Evolutionary conservation across 257 asterid genomes (phyloP).

Genomic region (Solanum pinnatisectum): DNA sequence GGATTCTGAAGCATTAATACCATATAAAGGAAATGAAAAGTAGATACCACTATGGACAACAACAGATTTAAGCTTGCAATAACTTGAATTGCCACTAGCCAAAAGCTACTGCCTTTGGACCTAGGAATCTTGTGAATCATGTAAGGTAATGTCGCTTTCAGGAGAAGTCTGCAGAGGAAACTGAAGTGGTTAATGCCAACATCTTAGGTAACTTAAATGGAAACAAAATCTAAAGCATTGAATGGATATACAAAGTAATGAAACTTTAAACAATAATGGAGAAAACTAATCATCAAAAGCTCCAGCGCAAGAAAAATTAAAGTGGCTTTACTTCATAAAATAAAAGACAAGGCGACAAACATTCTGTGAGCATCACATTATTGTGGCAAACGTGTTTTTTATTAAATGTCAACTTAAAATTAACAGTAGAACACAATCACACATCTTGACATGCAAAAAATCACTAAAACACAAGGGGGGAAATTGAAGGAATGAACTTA

Average conservation of each 20-base stretch:
- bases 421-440: neutral
- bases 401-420: neutral
- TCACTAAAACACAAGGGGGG: neutral
- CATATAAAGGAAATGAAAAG: neutral
- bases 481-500: neutral
- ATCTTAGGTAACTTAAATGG: neutral
- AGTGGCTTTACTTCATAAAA: neutral
- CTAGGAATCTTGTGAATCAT: conserved; percentile 56
- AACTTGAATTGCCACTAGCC: conserved; percentile 72
- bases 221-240: neutral
- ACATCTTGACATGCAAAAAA: neutral
- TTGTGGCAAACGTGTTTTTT: neutral
- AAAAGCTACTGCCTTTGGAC: conserved; percentile 68
- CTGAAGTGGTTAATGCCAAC: neutral
- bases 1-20: neutral
- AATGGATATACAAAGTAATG: neutral
- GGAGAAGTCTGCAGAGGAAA: conserved; percentile 49
- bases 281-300: neutral
- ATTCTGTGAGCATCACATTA: neutral
- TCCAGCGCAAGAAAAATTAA: neutral
- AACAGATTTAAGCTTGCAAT: conserved; percentile 78
- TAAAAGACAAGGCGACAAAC: neutral
- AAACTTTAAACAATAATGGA: neutral
- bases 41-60: conserved; percentile 56
- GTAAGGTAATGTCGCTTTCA: conserved; percentile 43